These are phyloP conservation scores for Solanum neorickii DNA, from an alignment of 257 asterid genomes.

Conservation along the genomic window DNA sequence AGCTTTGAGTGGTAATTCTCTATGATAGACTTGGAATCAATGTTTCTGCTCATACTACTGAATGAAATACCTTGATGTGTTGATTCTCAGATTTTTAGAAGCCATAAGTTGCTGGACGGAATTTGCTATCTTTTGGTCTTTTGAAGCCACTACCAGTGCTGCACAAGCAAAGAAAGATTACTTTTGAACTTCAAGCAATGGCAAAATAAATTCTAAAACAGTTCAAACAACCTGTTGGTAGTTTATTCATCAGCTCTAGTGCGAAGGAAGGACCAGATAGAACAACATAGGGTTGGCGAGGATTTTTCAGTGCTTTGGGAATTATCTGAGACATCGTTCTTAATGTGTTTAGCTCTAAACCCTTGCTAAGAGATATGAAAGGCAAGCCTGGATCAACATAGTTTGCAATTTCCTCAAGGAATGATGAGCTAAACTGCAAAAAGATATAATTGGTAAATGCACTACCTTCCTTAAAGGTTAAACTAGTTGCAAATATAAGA, in stretches of 20 bases:
- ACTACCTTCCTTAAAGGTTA: background rate
- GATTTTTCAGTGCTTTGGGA: constrained; percentile 62
- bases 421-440: constrained; percentile 81
- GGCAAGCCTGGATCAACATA: constrained; percentile 82
- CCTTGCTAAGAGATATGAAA: constrained; percentile 90
- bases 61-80: constrained; percentile 64
- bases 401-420: constrained; percentile 70
- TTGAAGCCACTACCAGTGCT: constrained; percentile 94
- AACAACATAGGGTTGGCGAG: constrained; percentile 85
- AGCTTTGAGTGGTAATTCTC: background rate
- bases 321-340: constrained; percentile 91
- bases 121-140: constrained; percentile 75
- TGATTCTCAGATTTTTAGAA: constrained; percentile 60
- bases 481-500: background rate
- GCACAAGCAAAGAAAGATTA: background rate
- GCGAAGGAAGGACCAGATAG: constrained; percentile 94
- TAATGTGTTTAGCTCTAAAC: constrained; percentile 75
- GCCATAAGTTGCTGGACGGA: constrained; percentile 91
- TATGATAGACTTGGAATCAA: background rate
- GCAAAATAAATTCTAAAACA: constrained; percentile 3
- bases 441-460: constrained; percentile 7
- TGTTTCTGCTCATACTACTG: background rate
- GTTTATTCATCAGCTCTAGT: constrained; percentile 73
- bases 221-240: constrained; percentile 70
- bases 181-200: background rate